Base-by-base conservation (phyloP, 768 basidiomycete genomes). In the Boletus rubropictus region DNA sequence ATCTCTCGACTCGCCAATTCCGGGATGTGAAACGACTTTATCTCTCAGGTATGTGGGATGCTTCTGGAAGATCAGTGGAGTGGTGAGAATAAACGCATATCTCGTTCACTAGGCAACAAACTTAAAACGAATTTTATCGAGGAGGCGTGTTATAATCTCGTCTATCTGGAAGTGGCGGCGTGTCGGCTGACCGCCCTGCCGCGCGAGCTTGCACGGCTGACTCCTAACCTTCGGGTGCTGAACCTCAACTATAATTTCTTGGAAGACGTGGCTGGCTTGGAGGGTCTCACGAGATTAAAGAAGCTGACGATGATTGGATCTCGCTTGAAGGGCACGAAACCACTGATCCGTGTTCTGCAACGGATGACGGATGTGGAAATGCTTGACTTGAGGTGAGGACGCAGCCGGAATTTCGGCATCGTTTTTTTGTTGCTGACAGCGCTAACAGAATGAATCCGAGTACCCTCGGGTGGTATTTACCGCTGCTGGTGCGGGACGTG, bases 171-270 rank as follows among this genome's bases (percentile, higher is more conserved):
- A 70, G 73, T 88, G 38, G 93, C 93, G 15, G 87, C 76, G 22
- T 97, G 96, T 65, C 79, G 87, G 51, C 71, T 98, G 52, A 83
- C 80, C 29, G 57, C 57, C 44, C 79, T 96, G 40, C 94, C 94
- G n/a, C 58, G 65, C 55, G 76, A 79, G 34, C 71, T 96, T 55
- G 75, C 77, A 44, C 61, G 61, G 38, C 68, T 87, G 46, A 71
- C 83, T 39, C 95, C 96, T 27, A 96, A 94, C 66, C 69, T 97
- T 59, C 82, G 92, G 45, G 84, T 84, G 50, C 72, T 98, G 68
- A 97, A 97, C 73, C 79, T 97, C 55, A 95, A 98, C 75, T 95
- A 96, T 75, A 98, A 98, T 67, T 97, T 94, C 67, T 63, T 98
- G 64, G 81, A 92, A 57, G 83, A 88, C 68, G 69, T 80, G 44